A percentile compares a stretch with the other conserved stretches of the same genome.
Evolutionary conservation across 73 alveolate species (phyloP).

Genomic region (Paramecium pentaurelia): DNA sequence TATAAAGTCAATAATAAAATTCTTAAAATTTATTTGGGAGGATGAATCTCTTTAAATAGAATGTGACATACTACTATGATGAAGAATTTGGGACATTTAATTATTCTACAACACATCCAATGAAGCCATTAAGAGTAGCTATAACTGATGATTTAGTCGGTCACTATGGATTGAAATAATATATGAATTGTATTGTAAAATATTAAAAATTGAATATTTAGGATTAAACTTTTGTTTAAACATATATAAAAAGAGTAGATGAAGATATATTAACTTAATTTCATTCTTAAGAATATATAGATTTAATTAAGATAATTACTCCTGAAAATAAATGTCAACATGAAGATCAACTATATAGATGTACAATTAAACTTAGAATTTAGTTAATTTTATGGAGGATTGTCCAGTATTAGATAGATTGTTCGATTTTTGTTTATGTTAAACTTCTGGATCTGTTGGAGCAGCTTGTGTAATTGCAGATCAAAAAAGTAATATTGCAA

Average conservation of each 20-base stretch:
- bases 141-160: slow-evolving; percentile 41
- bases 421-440: slow-evolving; percentile 87
- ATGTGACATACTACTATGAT: slow-evolving; percentile 87
- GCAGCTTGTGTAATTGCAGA: slow-evolving; percentile 72
- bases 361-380: not conserved
- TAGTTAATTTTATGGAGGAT: slow-evolving; percentile 75
- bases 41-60: slow-evolving; percentile 50
- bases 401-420: slow-evolving; percentile 93
- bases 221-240: slow-evolving; percentile 60
- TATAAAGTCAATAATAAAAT: not conserved
- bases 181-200: slow-evolving; percentile 35
- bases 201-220: not conserved
- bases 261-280: slow-evolving; percentile 51
- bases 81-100: slow-evolving; percentile 90
- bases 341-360: slow-evolving; percentile 61
- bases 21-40: not conserved
- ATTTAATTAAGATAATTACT: slow-evolving; percentile 38
- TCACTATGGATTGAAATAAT: slow-evolving; percentile 29
- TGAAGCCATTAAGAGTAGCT: slow-evolving; percentile 86
- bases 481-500: slow-evolving; percentile 82
- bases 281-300: slow-evolving; percentile 58
- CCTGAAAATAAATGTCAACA: slow-evolving; percentile 55
- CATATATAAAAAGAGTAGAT: slow-evolving; percentile 46
- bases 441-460: slow-evolving; percentile 86
- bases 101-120: slow-evolving; percentile 95